A percentile compares a stretch with the other conserved stretches of the same genome.
Evolutionary conservation across 768 basidiomycete species (phyloP).

Genomic region (Lepiota venenata): DNA sequence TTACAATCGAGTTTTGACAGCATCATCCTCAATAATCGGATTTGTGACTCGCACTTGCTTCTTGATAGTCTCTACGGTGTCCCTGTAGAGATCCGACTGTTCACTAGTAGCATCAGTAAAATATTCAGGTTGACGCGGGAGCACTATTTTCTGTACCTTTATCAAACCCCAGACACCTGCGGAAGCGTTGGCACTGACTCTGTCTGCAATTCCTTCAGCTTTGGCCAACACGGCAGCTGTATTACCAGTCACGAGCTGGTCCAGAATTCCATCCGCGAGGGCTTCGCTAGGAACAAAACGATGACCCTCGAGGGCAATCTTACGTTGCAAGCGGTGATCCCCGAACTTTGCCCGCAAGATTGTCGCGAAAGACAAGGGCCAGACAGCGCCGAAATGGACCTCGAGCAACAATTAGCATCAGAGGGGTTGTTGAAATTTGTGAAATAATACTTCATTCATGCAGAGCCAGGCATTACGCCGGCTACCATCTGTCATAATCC

Average conservation of each 20-base stretch:
- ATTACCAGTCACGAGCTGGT: constrained; percentile 61
- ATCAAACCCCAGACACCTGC: constrained; percentile 71
- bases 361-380: constrained; percentile 69
- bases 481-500: constrained; percentile 82
- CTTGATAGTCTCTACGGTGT: constrained; percentile 42
- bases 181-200: constrained; percentile 46
- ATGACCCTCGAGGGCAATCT: constrained; percentile 77
- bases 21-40: constrained; percentile 43
- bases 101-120: constrained; percentile 9
- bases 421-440: background rate
- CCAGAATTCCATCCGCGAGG: constrained; percentile 61
- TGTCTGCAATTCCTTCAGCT: constrained; percentile 59
- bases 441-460: constrained; percentile 79
- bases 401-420: constrained; percentile 21
- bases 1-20: constrained; percentile 45
- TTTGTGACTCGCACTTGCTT: constrained; percentile 33
- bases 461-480: constrained; percentile 79
- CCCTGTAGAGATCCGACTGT: constrained; percentile 54
- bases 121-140: background rate
- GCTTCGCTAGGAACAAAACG: constrained; percentile 76
- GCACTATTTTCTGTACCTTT: constrained; percentile 40
- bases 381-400: constrained; percentile 81
- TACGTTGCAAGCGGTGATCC: constrained; percentile 54
- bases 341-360: constrained; percentile 65
- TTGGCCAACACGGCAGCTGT: constrained; percentile 58